Evolutionary conservation across 768 basidiomycete species (phyloP).

Genomic region (Atractiella rhizophila): DNA sequence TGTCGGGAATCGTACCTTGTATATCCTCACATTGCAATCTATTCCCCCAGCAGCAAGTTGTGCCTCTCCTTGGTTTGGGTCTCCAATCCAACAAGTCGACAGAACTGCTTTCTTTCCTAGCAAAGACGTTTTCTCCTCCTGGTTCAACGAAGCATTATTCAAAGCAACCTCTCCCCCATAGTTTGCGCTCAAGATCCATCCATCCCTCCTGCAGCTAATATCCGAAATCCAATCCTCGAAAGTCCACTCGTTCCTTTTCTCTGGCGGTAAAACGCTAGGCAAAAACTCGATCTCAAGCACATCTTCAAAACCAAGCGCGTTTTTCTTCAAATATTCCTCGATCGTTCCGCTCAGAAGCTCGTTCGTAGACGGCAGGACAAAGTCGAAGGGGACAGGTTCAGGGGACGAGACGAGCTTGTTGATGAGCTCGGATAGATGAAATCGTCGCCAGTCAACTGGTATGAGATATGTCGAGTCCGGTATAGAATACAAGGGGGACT

Average conservation of each 20-base stretch:
- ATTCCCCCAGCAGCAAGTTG: too few species aligned
- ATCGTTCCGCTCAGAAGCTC: slow-evolving; percentile 47
- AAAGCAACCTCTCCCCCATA: too few species aligned
- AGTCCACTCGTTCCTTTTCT: slow-evolving; percentile 48
- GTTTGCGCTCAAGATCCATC: too few species aligned
- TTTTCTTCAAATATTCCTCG: slow-evolving; percentile 30
- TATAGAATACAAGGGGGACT: slow-evolving; percentile 43
- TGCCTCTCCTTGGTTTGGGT: too few species aligned
- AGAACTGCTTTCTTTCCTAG: too few species aligned
- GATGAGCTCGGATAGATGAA: slow-evolving; percentile 83
- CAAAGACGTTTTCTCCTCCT: too few species aligned
- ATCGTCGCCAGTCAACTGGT: slow-evolving; percentile 70
- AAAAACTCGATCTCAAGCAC: slow-evolving; percentile 74
- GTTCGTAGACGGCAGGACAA: slow-evolving; percentile 35
- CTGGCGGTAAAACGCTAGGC: slow-evolving; percentile 62
- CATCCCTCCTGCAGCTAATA: slow-evolving; percentile 32
- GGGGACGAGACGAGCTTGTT: slow-evolving; percentile 50
- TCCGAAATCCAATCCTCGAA: slow-evolving; percentile 89
- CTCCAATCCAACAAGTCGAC: too few species aligned
- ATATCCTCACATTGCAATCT: too few species aligned
- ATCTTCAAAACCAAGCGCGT: slow-evolving; percentile 14
- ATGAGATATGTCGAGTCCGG: slow-evolving; percentile 80
- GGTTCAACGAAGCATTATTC: too few species aligned
- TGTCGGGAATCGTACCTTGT: too few species aligned
- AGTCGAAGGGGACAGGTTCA: slow-evolving; percentile 64